A percentile compares a stretch with the other conserved stretches of the same genome.
These are phyloP conservation scores for Aegilops bicornis DNA, from an alignment of 176 grass and related monocot genomes.

Conservation along the genomic window DNA sequence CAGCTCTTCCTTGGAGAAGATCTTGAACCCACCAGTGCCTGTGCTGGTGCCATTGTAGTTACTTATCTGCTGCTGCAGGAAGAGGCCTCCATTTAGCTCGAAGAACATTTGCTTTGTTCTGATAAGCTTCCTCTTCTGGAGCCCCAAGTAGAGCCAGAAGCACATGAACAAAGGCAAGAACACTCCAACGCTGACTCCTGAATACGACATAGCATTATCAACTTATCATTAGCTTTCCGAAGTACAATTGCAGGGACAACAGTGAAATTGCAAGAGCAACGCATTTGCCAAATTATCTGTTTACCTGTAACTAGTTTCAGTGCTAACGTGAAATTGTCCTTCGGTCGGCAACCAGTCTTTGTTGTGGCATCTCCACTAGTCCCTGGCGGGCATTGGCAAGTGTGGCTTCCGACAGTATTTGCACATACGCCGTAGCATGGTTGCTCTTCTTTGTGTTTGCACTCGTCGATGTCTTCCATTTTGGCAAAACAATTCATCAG, in stretches of 20 bases:
- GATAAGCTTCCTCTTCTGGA: slow-evolving; percentile 55
- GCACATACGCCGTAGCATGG: slow-evolving; percentile 48
- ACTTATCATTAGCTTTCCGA: neutral
- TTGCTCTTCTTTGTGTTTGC: neutral
- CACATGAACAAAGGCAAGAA: slow-evolving; percentile 36
- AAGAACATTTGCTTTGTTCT: slow-evolving; percentile 55
- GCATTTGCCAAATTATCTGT: neutral
- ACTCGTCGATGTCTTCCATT: slow-evolving; percentile 72
- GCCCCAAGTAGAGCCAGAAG: slow-evolving; percentile 43
- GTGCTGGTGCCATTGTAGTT: slow-evolving; percentile 13
- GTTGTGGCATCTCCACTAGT: slow-evolving; percentile 24
- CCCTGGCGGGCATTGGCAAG: slow-evolving; percentile 45
- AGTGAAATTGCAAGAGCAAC: neutral
- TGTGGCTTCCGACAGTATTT: slow-evolving; percentile 35
- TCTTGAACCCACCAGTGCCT: slow-evolving; percentile 20
- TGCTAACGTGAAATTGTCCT: slow-evolving; percentile 49
- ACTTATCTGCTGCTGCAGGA: slow-evolving; percentile 52
- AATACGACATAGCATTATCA: neutral
- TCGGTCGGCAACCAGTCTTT: slow-evolving; percentile 38
- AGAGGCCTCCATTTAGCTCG: slow-evolving; percentile 62
- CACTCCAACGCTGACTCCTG: slow-evolving; percentile 45
- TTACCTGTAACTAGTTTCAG: slow-evolving; percentile 66
- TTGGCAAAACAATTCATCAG: neutral
- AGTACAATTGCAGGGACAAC: too few relatives aligned
- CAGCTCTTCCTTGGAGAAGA: slow-evolving; percentile 49